Evolutionary conservation across 129 eudicot genomes (phyloP).

Genomic region (Flaveria brownii): DNA sequence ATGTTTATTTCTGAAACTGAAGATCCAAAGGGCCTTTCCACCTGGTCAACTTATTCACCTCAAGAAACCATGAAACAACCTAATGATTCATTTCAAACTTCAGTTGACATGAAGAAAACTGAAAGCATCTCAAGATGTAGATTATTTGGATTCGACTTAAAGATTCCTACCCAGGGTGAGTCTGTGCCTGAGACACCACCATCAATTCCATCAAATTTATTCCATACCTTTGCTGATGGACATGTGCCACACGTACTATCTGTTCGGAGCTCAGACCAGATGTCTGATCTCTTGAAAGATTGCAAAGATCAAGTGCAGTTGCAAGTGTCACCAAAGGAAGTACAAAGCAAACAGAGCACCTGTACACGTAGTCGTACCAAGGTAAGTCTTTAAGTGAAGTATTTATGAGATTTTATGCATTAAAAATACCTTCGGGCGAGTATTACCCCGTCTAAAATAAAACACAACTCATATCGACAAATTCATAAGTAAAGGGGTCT

Average conservation of each 20-base stretch:
- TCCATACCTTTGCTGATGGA: conserved; percentile 28
- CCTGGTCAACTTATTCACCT: conserved; percentile 52
- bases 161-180: conserved; percentile 27
- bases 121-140: conserved; percentile 34
- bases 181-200: conserved; percentile 28
- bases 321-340: conserved; percentile 60
- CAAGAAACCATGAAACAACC: conserved; percentile 30
- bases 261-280: conserved; percentile 48
- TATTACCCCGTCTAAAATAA: background rate
- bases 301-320: conserved; percentile 50
- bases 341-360: conserved; percentile 64
- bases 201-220: conserved; percentile 25
- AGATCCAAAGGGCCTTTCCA: conserved; percentile 50
- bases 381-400: conserved; percentile 40
- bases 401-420: no score
- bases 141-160: conserved; percentile 39
- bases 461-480: background rate
- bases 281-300: conserved; percentile 64
- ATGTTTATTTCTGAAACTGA: conserved; percentile 42
- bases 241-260: conserved; percentile 32
- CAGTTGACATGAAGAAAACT: conserved; percentile 28
- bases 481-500: background rate
- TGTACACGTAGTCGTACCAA: conserved; percentile 78
- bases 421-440: background rate
- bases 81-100: conserved; percentile 10